phyloP scores from a whole-genome alignment of 176 grass and related monocot species.

The Otatea glauca region DNA sequence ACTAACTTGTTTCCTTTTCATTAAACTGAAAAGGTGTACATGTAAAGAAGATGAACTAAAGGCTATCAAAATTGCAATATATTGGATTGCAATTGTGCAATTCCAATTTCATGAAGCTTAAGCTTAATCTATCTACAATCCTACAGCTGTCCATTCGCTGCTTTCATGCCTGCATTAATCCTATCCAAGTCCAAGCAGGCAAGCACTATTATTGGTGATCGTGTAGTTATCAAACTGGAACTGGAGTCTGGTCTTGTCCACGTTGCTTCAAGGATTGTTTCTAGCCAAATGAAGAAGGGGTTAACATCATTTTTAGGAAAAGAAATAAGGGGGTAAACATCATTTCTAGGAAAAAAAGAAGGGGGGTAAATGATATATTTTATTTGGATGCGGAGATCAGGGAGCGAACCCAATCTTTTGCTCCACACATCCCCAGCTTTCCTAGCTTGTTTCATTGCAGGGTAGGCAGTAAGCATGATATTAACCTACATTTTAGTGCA shows the following conservation, averaged over 20 bases:
- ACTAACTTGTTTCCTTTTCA: background rate
- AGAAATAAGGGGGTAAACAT: background rate
- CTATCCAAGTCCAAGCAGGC: background rate
- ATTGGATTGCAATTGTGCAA: background rate
- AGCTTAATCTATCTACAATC: slow-evolving; percentile 1
- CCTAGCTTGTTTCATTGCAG: background rate
- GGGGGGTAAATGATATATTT: background rate
- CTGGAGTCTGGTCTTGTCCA: background rate
- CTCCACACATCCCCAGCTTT: background rate
- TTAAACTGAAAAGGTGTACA: background rate
- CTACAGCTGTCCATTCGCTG: background rate
- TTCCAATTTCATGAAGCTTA: background rate
- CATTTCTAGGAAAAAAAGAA: background rate
- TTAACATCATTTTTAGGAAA: background rate
- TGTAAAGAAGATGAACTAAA: background rate
- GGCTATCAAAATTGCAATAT: background rate
- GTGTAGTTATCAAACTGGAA: background rate
- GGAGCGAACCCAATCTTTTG: background rate
- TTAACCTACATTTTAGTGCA: background rate
- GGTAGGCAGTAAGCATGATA: background rate
- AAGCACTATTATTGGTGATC: background rate
- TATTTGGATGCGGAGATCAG: background rate
- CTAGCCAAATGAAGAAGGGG: too few species aligned
- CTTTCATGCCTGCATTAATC: background rate
- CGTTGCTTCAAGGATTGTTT: background rate